Evolutionary conservation across 208 protist genomes (phyloP), one percentile per base, ranked within the genome.

Genomic region (Trypanosoma brucei): DNA sequence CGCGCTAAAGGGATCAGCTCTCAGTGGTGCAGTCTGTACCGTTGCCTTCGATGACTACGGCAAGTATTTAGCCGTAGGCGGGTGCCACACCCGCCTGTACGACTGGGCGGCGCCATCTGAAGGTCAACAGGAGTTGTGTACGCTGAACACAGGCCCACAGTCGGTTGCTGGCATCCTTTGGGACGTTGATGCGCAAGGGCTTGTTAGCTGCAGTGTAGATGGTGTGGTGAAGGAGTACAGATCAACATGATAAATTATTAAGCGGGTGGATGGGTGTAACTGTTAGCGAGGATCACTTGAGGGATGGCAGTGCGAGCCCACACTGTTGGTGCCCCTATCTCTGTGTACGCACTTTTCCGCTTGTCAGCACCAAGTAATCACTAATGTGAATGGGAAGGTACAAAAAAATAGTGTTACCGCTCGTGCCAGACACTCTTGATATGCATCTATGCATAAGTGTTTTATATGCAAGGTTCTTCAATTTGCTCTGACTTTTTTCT

Each of bases 201-300:
- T 92, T 3, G 69, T 76, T 40, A 72, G 75, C 36, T 78, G 76
- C 33, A 66, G 59, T 22, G 57, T 86, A 37, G 76, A 79, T 55
- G 72, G 68, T 38, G 74, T 75, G 3, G 73, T 91, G 45, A 74
- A 73, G 46, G 38, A 85, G 37, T 91, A 79, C 65, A 22, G 62
- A 39, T 45, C 63, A 40, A 50, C 51, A 38, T 58, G 33, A 70
- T 2, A 36, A n/a, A 7, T 13, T 42, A 30, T 34, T 22, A n/a
- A n/a, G 37, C 57, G 4, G 38, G 52, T 51, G 5, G n/a, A n/a
- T 13, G 34, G 13, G 7, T 44, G 11, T 52, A 14, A 4, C 7
- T 34, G 33, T 2, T 40, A 22, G 37, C 38, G n/a, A 1, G 7
- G 33, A 4, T 37, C 62, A 48, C 22, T 2, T 11, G 39, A 3